Evolutionary conservation across 2,329 filamentous ascomycete species (phyloP).

Genomic region (Epichloe aotearoae): DNA sequence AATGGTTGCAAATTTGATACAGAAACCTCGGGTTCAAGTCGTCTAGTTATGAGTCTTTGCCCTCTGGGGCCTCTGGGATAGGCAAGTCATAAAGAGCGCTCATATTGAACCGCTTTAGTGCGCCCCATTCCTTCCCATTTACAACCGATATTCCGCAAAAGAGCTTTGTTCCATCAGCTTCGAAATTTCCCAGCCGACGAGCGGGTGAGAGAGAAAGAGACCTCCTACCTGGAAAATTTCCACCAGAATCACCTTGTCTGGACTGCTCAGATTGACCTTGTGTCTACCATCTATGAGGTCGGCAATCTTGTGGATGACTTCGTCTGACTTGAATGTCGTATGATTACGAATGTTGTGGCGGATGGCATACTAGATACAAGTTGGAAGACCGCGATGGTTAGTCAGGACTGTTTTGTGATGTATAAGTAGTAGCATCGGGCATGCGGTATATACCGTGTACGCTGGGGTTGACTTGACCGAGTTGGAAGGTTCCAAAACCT

Average conservation of each 20-base stretch:
- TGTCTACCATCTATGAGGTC: slow-evolving; percentile 51
- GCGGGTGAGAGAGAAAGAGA: not conserved
- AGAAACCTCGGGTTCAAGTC: too few relatives aligned
- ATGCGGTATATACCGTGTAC: slow-evolving; percentile 27
- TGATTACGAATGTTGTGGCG: slow-evolving; percentile 66
- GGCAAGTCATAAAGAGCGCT: slow-evolving; percentile 50
- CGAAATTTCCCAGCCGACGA: not conserved
- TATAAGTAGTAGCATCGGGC: too few relatives aligned
- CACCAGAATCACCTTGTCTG: slow-evolving; percentile 66
- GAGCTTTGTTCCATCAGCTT: slow-evolving; percentile 32
- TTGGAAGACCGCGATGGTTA: not conserved
- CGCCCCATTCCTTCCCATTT: slow-evolving; percentile 53
- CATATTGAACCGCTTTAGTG: slow-evolving; percentile 64
- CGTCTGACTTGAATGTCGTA: slow-evolving; percentile 51
- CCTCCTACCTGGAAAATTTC: slow-evolving; percentile 64
- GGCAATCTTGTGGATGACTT: slow-evolving; percentile 60
- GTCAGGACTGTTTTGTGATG: not conserved
- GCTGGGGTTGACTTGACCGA: slow-evolving; percentile 10
- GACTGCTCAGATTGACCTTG: slow-evolving; percentile 64
- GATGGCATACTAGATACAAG: slow-evolving; percentile 57
- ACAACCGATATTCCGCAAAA: slow-evolving; percentile 72
- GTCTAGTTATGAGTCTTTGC: not conserved
- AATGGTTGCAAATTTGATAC: not conserved
- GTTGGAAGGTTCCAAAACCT: not conserved
- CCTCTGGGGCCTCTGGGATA: not conserved